A percentile compares a stretch with the other conserved stretches of the same genome.
These are phyloP conservation scores for Ustilago vetiveriae DNA, from an alignment of 1,284 basidiomycete species.

Conservation along the genomic window DNA sequence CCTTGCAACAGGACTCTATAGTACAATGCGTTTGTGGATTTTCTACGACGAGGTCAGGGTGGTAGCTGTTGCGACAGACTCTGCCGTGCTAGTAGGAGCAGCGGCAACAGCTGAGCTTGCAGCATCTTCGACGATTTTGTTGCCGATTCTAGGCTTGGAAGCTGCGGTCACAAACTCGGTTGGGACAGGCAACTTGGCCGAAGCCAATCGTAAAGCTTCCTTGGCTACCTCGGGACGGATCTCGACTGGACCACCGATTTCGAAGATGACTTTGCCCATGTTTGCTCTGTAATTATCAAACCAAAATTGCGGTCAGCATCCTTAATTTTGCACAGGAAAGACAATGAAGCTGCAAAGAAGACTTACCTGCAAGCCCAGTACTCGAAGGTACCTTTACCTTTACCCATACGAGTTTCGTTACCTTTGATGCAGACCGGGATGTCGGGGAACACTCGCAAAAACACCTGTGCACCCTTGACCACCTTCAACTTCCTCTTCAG, in stretches of 20 bases:
- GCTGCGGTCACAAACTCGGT: slow-evolving; percentile 85
- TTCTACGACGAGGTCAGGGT: slow-evolving; percentile 1
- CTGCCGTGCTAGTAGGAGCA: background rate
- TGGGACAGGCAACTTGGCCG: slow-evolving; percentile 86
- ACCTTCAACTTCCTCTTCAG: slow-evolving; percentile 90
- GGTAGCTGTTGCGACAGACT: background rate
- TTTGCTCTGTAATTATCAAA: slow-evolving; percentile 74
- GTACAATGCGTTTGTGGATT: background rate
- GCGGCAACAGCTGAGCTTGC: background rate
- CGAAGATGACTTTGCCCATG: slow-evolving; percentile 91
- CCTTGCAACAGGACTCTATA: slow-evolving; percentile 5
- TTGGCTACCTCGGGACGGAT: slow-evolving; percentile 92
- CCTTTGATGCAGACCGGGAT: slow-evolving; percentile 98
- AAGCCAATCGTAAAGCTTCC: slow-evolving; percentile 87
- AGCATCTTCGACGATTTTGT: slow-evolving; percentile 49
- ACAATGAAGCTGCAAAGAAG: background rate
- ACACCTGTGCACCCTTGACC: slow-evolving; percentile 88
- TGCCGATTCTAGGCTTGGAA: slow-evolving; percentile 81
- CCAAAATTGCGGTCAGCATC: background rate
- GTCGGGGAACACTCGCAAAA: slow-evolving; percentile 91
- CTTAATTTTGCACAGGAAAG: background rate
- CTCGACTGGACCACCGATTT: slow-evolving; percentile 84
- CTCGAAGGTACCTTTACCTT: slow-evolving; percentile 97
- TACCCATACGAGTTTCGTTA: slow-evolving; percentile 99
- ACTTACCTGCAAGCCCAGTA: slow-evolving; percentile 92